These are phyloP conservation scores for Ustilago nuda DNA, from an alignment of 1,284 basidiomycete species.

Conservation along the genomic window DNA sequence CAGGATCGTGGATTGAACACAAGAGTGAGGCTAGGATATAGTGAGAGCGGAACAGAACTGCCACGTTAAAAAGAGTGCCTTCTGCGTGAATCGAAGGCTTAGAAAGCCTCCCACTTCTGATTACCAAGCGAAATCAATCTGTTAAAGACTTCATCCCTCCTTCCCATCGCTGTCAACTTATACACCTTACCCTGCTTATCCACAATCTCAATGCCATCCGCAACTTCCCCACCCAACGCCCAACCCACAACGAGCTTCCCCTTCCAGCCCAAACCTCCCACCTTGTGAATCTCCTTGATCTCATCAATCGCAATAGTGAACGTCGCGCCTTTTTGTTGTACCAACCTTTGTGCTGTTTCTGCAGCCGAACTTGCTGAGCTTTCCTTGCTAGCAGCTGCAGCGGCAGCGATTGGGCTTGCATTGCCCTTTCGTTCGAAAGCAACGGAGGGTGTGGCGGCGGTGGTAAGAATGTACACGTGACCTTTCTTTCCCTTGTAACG, in stretches of 20 bases:
- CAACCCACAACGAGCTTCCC: slow-evolving; percentile 64
- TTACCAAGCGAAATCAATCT: slow-evolving; percentile 57
- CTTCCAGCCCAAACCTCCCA: slow-evolving; percentile 69
- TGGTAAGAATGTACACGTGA: slow-evolving; percentile 62
- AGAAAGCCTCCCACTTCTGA: slow-evolving; percentile 56
- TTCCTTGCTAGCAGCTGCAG: slow-evolving; percentile 30
- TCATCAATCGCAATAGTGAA: slow-evolving; percentile 66
- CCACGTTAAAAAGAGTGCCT: background rate
- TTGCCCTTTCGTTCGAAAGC: slow-evolving; percentile 53
- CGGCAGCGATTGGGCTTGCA: slow-evolving; percentile 22
- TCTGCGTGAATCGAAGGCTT: background rate
- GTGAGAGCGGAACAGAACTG: background rate
- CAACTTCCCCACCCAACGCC: slow-evolving; percentile 55
- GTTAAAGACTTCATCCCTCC: slow-evolving; percentile 69
- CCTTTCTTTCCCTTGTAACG: slow-evolving; percentile 65
- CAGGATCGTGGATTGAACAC: background rate
- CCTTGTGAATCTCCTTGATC: slow-evolving; percentile 64
- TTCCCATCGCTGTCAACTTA: slow-evolving; percentile 66
- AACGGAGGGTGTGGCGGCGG: slow-evolving; percentile 66
- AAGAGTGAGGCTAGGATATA: background rate
- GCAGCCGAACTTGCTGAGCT: slow-evolving; percentile 17
- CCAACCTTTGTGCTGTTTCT: slow-evolving; percentile 40
- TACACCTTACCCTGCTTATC: slow-evolving; percentile 55
- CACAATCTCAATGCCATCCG: slow-evolving; percentile 58
- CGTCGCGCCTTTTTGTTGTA: slow-evolving; percentile 27